Evolutionary conservation across 345 rosid species (phyloP).

Genomic region (Luvunga scandens): DNA sequence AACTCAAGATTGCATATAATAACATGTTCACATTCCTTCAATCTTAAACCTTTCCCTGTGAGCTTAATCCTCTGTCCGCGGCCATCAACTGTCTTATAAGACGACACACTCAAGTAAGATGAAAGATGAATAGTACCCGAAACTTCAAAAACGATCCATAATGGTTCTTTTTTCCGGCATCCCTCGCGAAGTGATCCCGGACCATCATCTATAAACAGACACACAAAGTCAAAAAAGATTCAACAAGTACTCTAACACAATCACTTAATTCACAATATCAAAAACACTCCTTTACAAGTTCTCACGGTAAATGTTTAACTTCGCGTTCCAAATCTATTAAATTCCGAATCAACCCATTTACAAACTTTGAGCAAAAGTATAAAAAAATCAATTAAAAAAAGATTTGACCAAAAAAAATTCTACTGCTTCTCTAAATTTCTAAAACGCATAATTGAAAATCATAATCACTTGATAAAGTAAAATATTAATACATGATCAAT

Average conservation of each 20-base stretch:
- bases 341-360: too few relatives aligned
- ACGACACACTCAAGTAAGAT: constrained; percentile 63
- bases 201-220: constrained; percentile 74
- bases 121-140: constrained; percentile 76
- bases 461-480: too few relatives aligned
- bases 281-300: background rate
- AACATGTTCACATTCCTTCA: constrained; percentile 82
- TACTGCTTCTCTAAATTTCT: too few relatives aligned
- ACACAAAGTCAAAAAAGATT: background rate
- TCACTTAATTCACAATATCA: background rate
- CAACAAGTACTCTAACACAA: background rate
- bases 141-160: constrained; percentile 82
- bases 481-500: too few relatives aligned
- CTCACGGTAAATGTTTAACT: too few relatives aligned
- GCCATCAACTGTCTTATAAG: constrained; percentile 94
- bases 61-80: constrained; percentile 82
- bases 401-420: too few relatives aligned
- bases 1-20: constrained; percentile 85
- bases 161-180: constrained; percentile 72
- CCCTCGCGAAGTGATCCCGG: constrained; percentile 85
- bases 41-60: constrained; percentile 82
- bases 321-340: too few relatives aligned
- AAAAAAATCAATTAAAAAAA: too few relatives aligned
- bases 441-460: too few relatives aligned
- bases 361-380: too few relatives aligned